Base-by-base conservation (phyloP, 2,329 filamentous ascomycete species). In the Ophiocordyceps australis region DNA sequence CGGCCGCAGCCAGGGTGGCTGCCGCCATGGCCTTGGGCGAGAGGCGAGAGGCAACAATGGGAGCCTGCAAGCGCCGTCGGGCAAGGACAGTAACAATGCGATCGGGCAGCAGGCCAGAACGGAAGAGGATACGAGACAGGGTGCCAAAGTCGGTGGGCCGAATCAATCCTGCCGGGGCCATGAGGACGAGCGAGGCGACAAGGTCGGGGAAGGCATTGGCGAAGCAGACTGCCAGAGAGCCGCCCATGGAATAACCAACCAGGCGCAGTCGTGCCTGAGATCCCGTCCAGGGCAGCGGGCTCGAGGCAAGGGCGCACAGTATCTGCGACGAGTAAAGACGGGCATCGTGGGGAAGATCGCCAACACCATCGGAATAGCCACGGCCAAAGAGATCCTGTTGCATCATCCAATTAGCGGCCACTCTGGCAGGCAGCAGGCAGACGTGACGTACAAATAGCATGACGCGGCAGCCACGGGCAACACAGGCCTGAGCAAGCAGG, bases 161-260 rank as follows among this genome's bases (percentile, higher is more conserved):
- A 35, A 93, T 67, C 23, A 93, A 57, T 1, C 85, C 85, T 1
- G 74, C 62, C 0, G 85, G 82, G 0, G 82, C 81, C 22, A 94
- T 62, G 5, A 93, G 63, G 9, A 89, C 59, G 14, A 94, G 57
- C 8, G 63, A 67, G 9, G 63, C 60, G 10, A 93, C 60, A 29
- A 86, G 55, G 24, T 65, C 45, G 0, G 80, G 77, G 42, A 85
- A 83, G 30, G 72, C 64, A 8, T 67, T 67, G 6, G 79, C 69
- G 42, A 91, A 86, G 32, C 74, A 67, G 5, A 74, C 68, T 5
- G 73, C 71, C 28, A 92, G 74, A 27, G 76, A 79, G 24, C 82
- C 82, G 30, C 82, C 82, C 1, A 92, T 62, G 0, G 77, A 85
- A 50, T 89, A 92, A 9, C 82, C 82, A 9, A 85, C 52, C 13